A percentile compares a stretch with the other conserved stretches of the same genome.
Conservation (phyloP, 495 filamentous ascomycete genomes). For the Immersiella caudata region DNA sequence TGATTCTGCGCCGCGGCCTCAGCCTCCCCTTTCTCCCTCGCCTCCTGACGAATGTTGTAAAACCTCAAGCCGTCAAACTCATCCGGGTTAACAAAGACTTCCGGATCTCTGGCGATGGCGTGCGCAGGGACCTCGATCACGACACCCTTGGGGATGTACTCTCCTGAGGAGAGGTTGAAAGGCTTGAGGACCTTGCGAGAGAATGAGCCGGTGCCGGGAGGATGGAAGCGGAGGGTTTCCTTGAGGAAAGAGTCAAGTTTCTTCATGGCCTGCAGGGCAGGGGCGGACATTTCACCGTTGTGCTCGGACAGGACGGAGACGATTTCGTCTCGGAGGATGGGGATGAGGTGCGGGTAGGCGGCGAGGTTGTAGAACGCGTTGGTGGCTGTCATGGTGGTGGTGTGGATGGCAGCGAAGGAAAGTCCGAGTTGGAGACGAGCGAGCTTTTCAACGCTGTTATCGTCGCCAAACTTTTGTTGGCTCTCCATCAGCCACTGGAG, state of each 20-base stretch:
- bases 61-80: slow-evolving; percentile 57
- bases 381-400: slow-evolving; percentile 50
- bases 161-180: slow-evolving; percentile 48
- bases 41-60: slow-evolving; percentile 45
- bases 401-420: slow-evolving; percentile 57
- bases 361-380: slow-evolving; percentile 49
- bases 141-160: slow-evolving; percentile 41
- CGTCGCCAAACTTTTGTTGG: slow-evolving; percentile 26
- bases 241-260: slow-evolving; percentile 43
- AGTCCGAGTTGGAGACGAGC: slow-evolving; percentile 44
- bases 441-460: slow-evolving; percentile 29
- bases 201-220: slow-evolving; percentile 29
- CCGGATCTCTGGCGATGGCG: slow-evolving; percentile 35
- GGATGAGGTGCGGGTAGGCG: slow-evolving; percentile 47
- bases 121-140: slow-evolving; percentile 45
- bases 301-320: slow-evolving; percentile 32
- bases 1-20: slow-evolving; percentile 39
- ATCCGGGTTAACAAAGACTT: slow-evolving; percentile 36
- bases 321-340: slow-evolving; percentile 58
- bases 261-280: slow-evolving; percentile 39
- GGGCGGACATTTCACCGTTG: slow-evolving; percentile 33
- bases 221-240: slow-evolving; percentile 38
- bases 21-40: slow-evolving; percentile 35
- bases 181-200: slow-evolving; percentile 42
- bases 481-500: slow-evolving; percentile 46